Base-by-base conservation (phyloP, 129 eudicot species). In the Artemisia annua region DNA sequence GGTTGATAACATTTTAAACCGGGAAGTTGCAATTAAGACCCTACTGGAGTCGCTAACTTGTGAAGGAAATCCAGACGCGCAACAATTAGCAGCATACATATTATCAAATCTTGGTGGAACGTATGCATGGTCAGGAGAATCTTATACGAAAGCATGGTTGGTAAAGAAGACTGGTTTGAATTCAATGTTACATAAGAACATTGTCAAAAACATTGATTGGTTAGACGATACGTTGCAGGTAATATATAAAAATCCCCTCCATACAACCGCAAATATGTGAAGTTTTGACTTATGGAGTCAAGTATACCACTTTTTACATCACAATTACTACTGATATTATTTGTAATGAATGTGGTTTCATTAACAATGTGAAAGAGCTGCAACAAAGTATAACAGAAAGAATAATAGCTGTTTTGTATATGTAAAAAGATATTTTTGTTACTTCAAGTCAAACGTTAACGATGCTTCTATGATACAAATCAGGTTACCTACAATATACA, bases 31-130 rank as follows among this genome's bases (percentile, higher is more conserved):
- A 9, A 71, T 84, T 65, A 74, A 80, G 73, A 85, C 83, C 15
- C 86, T 91, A 48, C 79, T 91, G 24, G 88, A 82, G 75, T 63
- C 91, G 9, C 67, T 91, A 61, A 73, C 65, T 56, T 77, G 78
- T 70, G 97, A 88, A 66, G 91, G 82, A 35, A 84, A 75, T 28
- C 69, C 85, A 30, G 68, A 79, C 35, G 54, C 67, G 49, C 95
- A 91, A 48, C 85, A 86, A 49, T 51, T 80, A 54, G 83, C 95
- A 49, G 89, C 95, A 14, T 91, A 80, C 71, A 80, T 87, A 79
- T 74, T 88, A 32, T 83, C 97, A 16, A 88, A 88, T 65, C 66
- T 91, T 22, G 97, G 91, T 63, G 97, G 97, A 57, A 87, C 97
- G 24, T 87, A 77, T 67, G 39, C 97, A 58, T 86, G 97, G 88